phyloP scores from a whole-genome alignment of 1,139 yeast genomes.

The Zygotorulaspora mrakii region DNA sequence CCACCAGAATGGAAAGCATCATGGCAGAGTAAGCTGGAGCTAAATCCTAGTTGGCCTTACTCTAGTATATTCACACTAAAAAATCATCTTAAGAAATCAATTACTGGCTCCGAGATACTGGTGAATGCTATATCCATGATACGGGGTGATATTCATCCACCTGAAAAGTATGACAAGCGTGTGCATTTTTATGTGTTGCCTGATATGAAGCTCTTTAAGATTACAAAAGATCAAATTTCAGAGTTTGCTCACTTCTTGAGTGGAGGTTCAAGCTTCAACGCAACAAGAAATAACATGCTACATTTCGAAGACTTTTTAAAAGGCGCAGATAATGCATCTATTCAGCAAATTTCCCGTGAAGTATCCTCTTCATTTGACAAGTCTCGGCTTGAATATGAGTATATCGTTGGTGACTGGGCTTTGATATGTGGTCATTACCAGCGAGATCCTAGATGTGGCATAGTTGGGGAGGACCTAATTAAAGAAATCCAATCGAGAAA shows the following conservation, averaged over 20 bases:
- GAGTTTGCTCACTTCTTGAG: conserved; percentile 22
- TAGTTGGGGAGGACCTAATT: conserved; percentile 21
- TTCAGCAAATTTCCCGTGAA: conserved; percentile 1
- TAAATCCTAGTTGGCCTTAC: conserved; percentile 22
- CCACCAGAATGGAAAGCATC: conserved; percentile 18
- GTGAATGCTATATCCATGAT: conserved; percentile 24
- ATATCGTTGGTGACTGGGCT: conserved; percentile 15
- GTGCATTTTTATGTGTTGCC: conserved; percentile 23
- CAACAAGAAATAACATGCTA: neutral
- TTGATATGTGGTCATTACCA: conserved; percentile 30
- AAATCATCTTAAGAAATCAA: conserved; percentile 12
- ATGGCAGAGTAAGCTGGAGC: conserved; percentile 27
- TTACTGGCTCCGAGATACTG: conserved; percentile 18
- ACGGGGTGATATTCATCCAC: conserved; percentile 10
- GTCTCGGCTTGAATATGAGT: conserved; percentile 10
- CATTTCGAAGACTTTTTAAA: conserved; percentile 19
- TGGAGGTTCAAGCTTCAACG: conserved; percentile 12
- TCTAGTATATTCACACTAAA: conserved; percentile 19
- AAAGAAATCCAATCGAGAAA: conserved; percentile 9
- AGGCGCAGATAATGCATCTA: conserved; percentile 16
- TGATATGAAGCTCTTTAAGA: conserved; percentile 23
- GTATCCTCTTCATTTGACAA: conserved; percentile 2
- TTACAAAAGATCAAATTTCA: conserved; percentile 13
- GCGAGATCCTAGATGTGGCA: conserved; percentile 30
- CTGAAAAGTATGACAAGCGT: conserved; percentile 7